Conservation (phyloP, 306 rosid genomes). For the Cucumis melo region DNA sequence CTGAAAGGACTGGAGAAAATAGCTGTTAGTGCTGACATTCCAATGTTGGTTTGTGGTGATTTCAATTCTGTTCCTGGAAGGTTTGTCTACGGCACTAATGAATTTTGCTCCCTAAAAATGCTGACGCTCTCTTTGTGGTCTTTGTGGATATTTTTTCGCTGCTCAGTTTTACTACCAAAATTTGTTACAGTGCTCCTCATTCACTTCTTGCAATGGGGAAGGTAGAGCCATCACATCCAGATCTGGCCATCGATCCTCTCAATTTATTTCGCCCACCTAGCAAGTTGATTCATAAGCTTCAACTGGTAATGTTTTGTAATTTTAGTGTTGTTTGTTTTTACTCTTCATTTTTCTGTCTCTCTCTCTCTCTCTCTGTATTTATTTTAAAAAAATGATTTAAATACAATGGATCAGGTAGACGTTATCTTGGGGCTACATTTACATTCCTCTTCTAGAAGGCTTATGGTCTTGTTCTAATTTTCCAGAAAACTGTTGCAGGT, state of each 20-base stretch:
- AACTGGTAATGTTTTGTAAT: conserved; percentile 42
- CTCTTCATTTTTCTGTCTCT: background rate
- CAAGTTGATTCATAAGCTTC: conserved; percentile 87
- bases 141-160: background rate
- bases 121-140: background rate
- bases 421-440: background rate
- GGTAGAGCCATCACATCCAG: conserved; percentile 76
- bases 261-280: conserved; percentile 76
- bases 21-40: conserved; percentile 89
- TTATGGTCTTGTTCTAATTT: conserved; percentile 4
- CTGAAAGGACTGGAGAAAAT: conserved; percentile 96
- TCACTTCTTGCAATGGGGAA: conserved; percentile 85
- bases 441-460: background rate
- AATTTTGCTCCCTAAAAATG: background rate
- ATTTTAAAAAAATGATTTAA: background rate
- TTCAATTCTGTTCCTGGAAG: conserved; percentile 94
- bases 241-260: conserved; percentile 81
- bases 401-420: background rate
- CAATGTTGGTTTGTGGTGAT: conserved; percentile 96
- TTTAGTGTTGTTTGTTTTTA: background rate
- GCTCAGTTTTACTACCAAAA: conserved; percentile 1
- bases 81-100: conserved; percentile 20
- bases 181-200: conserved; percentile 81
- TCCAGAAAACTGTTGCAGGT: conserved; percentile 32
- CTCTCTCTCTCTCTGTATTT: background rate